Evolutionary conservation across 2,329 filamentous ascomycete genomes (phyloP), one percentile per base, ranked within the genome.

Genomic region (Stromatinia cepivora): DNA sequence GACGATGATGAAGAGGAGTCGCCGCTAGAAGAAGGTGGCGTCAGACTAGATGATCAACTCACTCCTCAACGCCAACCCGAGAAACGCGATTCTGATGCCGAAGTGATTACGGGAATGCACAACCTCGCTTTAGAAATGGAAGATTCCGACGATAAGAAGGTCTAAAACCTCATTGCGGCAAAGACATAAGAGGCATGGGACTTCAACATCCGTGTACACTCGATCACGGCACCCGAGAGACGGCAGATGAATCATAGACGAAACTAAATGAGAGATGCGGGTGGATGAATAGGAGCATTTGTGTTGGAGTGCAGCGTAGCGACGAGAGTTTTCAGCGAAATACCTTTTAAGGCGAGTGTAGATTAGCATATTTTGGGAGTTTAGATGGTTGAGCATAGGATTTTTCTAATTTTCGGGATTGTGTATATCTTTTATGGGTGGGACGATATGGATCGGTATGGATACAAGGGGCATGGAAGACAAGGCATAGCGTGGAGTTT

Each of bases 91-190:
- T 68, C 82, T 15, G 80, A 81, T 67, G 87, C 86, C 3, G 86
- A 89, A 77, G 73, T 87, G 39, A 88, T 89, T 67, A 88, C 86
- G 25, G 87, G 87, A 67, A 78, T 89, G 79, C 82, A 83, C 79
- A 81, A 86, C 71, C 77, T 89, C 65, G 80, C 81, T 65, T 72
- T 86, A 48, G 82, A 84, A 70, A 81, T 81, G 74, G 71, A 74
- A 57, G 68, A 71, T 4, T 71, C 73, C 7, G 59, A 75, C 36
- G 70, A 75, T 56, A 71, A 70, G 67, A 74, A 73, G 57, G 65
- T 73, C 34, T 75, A 72, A n/a, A 28, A 13, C 5, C n/a, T 20
- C 15, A 39, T 63, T 25, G 31, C 46, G 22, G 31, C 28, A 22
- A 36, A 7, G 22, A n/a, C 0, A 36, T 36, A 9, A 8, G 15